Percentiles rank a stretch among this genome's conserved stretches.
Evolutionary conservation across 2,329 filamentous ascomycete species (phyloP).

Genomic region (Rutstroemia sp.): DNA sequence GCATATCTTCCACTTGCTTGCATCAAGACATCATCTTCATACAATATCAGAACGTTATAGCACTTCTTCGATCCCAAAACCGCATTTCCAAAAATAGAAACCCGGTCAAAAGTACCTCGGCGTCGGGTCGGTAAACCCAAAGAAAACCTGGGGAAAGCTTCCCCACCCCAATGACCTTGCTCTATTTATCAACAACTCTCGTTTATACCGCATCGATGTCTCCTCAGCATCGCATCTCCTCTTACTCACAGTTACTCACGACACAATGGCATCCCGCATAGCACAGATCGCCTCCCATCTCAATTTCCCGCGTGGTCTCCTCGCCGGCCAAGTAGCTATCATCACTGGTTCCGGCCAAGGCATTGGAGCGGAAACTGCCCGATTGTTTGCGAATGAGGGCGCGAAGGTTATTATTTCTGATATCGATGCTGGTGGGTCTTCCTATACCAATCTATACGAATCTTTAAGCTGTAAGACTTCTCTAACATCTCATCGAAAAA

Average conservation of each 20-base stretch:
- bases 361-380: conserved; percentile 78
- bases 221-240: background rate
- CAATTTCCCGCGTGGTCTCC: conserved; percentile 73
- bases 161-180: background rate
- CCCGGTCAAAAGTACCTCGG: conserved; percentile 6
- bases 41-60: too few relatives aligned
- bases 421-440: conserved; percentile 59
- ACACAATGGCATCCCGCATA: conserved; percentile 41
- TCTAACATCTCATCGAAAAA: background rate
- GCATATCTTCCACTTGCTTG: too few relatives aligned
- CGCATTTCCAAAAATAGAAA: background rate
- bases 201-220: background rate
- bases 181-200: background rate
- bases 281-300: conserved; percentile 70
- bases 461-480: too few relatives aligned
- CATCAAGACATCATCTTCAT: too few relatives aligned
- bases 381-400: conserved; percentile 80
- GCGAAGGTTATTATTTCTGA: conserved; percentile 79
- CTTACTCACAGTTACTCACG: background rate
- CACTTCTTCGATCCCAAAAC: too few relatives aligned
- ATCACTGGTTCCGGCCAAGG: conserved; percentile 83
- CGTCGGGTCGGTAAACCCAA: background rate
- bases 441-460: too few relatives aligned
- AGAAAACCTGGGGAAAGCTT: background rate
- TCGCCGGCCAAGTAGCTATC: conserved; percentile 76